phyloP scores from a whole-genome alignment of 164 flowering plant species.

The Annona cherimola region DNA sequence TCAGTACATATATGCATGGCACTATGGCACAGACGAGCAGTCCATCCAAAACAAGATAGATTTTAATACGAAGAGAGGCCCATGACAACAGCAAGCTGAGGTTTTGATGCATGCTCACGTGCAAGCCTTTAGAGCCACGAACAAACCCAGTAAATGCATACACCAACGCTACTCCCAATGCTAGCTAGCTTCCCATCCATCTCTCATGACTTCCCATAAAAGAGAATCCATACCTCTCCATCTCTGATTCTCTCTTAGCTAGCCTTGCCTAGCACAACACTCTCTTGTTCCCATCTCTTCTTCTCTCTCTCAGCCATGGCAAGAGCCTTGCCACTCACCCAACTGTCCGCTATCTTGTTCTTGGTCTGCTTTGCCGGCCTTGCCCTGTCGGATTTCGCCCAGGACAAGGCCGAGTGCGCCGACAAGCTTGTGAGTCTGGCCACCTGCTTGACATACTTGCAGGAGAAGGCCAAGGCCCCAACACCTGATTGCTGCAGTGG shows the following conservation, averaged over 20 bases:
- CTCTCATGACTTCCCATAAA: too few relatives aligned
- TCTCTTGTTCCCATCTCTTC: background rate
- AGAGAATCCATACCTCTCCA: background rate
- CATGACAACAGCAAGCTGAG: too few relatives aligned
- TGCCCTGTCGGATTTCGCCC: constrained; percentile 32
- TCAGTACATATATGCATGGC: too few relatives aligned
- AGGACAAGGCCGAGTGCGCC: constrained; percentile 58
- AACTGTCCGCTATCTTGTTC: constrained; percentile 8
- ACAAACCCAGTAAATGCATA: background rate
- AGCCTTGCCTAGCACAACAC: background rate
- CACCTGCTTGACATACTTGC: constrained; percentile 59
- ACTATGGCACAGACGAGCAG: too few relatives aligned
- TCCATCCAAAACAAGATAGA: too few relatives aligned
- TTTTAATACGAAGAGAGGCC: too few relatives aligned
- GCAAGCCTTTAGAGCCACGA: background rate
- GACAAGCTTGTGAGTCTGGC: constrained; percentile 46
- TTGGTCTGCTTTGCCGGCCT: constrained; percentile 11
- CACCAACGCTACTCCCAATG: too few relatives aligned
- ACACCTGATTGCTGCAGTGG: constrained; percentile 69
- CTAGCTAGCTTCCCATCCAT: too few relatives aligned
- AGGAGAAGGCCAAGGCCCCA: constrained; percentile 52
- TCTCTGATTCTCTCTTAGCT: background rate
- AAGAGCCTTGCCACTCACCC: background rate
- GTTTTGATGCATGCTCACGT: background rate
- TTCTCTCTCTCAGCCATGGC: background rate